Conservation (phyloP, 768 basidiomycete genomes). For the Glaciozyma martinii region DNA sequence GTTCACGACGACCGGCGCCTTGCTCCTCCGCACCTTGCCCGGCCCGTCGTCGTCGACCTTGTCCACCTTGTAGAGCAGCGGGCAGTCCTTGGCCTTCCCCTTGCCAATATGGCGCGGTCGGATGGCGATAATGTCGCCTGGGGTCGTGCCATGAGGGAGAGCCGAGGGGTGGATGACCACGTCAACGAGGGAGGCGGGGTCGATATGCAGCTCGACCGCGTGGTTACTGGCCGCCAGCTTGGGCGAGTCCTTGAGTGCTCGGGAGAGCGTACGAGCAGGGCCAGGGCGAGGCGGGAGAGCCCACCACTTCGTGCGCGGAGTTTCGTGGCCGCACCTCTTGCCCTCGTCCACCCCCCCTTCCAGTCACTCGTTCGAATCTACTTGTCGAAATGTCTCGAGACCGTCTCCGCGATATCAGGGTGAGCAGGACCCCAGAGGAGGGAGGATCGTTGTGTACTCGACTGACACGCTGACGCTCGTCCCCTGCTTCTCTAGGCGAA, state of each 20-base stretch:
- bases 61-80: conserved; percentile 21
- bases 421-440: neutral
- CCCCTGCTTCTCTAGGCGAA: no score
- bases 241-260: no score
- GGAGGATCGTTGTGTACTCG: neutral
- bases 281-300: no score
- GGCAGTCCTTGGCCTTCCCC: conserved; percentile 19
- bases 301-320: no score
- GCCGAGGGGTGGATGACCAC: conserved; percentile 3
- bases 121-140: conserved; percentile 25
- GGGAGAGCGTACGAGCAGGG: no score
- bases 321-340: neutral
- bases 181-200: conserved; percentile 11
- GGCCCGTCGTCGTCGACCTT: neutral
- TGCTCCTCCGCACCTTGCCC: neutral
- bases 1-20: conserved; percentile 60
- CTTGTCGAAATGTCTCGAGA: conserved; percentile 14
- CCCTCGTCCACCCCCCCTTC: neutral
- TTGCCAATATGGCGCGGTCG: conserved; percentile 12
- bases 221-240: neutral
- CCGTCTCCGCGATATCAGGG: conserved; percentile 25
- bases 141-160: neutral
- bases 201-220: conserved; percentile 16
- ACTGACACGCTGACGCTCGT: no score
- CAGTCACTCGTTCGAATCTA: neutral